Conservation (phyloP, 257 asterid species). For the Ehretia macrophylla region DNA sequence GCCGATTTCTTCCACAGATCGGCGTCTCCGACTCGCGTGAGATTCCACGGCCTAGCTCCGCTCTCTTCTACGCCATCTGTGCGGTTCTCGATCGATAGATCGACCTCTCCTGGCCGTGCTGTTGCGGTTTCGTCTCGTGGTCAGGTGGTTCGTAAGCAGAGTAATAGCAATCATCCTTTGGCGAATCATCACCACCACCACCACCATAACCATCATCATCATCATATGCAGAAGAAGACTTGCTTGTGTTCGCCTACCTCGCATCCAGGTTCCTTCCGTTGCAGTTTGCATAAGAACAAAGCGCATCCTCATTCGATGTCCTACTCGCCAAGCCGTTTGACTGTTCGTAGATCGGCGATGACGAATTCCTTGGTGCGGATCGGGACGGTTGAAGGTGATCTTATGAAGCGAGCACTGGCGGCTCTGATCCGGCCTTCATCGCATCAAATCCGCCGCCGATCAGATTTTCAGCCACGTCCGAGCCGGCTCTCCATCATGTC, state of each 20-base stretch:
- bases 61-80: conserved; percentile 55
- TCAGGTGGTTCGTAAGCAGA: conserved; percentile 59
- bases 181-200: background rate
- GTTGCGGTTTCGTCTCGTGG: conserved; percentile 47
- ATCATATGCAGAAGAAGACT: conserved; percentile 47
- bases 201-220: background rate
- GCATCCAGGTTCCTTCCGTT: conserved; percentile 90
- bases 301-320: conserved; percentile 31
- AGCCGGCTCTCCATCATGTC: conserved; percentile 76
- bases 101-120: conserved; percentile 63
- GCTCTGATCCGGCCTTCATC: conserved; percentile 78
- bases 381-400: conserved; percentile 79
- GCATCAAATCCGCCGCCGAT: conserved; percentile 69
- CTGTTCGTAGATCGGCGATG: conserved; percentile 89
- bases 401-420: conserved; percentile 72
- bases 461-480: conserved; percentile 45
- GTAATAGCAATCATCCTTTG: too few relatives aligned
- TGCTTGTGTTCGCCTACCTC: conserved; percentile 87
- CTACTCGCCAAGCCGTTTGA: conserved; percentile 59
- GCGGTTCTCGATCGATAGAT: conserved; percentile 73
- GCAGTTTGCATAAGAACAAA: conserved; percentile 69
- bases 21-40: conserved; percentile 82
- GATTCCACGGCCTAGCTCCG: conserved; percentile 57
- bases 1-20: conserved; percentile 52
- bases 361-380: conserved; percentile 82